These are phyloP conservation scores for Ceratocystis harringtonii DNA, from an alignment of 2,329 filamentous ascomycete genomes.

Conservation along the genomic window DNA sequence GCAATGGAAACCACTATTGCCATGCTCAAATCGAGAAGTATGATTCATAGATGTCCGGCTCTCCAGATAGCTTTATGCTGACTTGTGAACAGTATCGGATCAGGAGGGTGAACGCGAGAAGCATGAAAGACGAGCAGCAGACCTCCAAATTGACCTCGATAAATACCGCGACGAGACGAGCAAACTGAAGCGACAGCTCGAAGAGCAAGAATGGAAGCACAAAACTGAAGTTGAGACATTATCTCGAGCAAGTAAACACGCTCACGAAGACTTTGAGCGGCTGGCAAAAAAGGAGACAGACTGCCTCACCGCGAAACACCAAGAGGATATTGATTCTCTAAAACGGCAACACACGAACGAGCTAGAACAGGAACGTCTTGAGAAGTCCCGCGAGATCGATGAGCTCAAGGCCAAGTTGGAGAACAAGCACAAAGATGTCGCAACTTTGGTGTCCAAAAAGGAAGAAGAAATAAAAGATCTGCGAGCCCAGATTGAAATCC, in stretches of 20 bases:
- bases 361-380: conserved; percentile 47
- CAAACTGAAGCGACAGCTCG: conserved; percentile 31
- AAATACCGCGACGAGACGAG: conserved; percentile 36
- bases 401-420: conserved; percentile 42
- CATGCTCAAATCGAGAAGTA: conserved; percentile 61
- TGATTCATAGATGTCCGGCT: conserved; percentile 22
- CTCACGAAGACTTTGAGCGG: conserved; percentile 39
- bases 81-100: conserved; percentile 28
- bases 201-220: conserved; percentile 27
- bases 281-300: conserved; percentile 41
- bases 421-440: conserved; percentile 38
- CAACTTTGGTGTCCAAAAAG: conserved; percentile 33
- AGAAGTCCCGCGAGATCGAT: conserved; percentile 46
- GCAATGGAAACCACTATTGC: conserved; percentile 60
- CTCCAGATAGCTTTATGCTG: not conserved
- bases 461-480: conserved; percentile 40
- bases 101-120: conserved; percentile 35
- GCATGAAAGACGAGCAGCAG: conserved; percentile 41
- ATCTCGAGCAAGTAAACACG: conserved; percentile 37
- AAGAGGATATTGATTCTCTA: conserved; percentile 51
- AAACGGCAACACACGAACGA: conserved; percentile 48
- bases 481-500: conserved; percentile 29
- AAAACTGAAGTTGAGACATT: conserved; percentile 41
- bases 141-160: conserved; percentile 36
- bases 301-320: conserved; percentile 43